phyloP scores from a whole-genome alignment of 176 grass and related monocot genomes.

The Hsuehochloa calcarea region DNA sequence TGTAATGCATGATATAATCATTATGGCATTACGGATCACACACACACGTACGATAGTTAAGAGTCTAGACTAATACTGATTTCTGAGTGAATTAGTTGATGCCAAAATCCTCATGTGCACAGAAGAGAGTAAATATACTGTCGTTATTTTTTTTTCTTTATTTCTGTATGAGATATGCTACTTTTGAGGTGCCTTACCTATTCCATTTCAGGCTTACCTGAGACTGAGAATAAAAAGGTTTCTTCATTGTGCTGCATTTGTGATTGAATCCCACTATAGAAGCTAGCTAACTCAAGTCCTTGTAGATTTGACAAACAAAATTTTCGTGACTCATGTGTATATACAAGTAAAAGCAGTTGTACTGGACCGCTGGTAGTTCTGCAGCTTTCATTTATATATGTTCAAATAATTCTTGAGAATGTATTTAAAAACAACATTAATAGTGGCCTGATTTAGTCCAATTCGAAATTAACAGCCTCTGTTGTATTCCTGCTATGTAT shows the following conservation, averaged over 20 bases:
- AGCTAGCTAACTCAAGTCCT: not conserved
- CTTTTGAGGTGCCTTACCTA: not conserved
- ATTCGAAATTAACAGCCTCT: not conserved
- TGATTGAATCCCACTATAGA: not conserved
- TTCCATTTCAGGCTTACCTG: not conserved
- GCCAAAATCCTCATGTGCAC: not conserved
- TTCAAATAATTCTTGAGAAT: not conserved
- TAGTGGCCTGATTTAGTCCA: not conserved
- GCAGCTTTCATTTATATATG: not conserved
- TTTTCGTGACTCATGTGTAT: not conserved
- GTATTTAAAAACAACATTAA: not conserved
- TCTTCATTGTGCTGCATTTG: not conserved
- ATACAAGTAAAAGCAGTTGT: not conserved
- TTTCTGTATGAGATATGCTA: not conserved
- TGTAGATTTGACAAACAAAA: not conserved
- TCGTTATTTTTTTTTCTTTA: not conserved
- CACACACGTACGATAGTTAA: not conserved
- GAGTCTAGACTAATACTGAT: not conserved
- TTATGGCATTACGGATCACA: not conserved
- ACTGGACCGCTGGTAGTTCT: not conserved
- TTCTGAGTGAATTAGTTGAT: not conserved
- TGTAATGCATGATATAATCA: not conserved
- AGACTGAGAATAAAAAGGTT: not conserved
- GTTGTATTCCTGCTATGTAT: not conserved
- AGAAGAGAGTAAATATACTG: not conserved